Percentiles rank a stretch among this genome's conserved stretches.
Evolutionary conservation across 768 basidiomycete genomes (phyloP).

Genomic region (Lepiota venenata): DNA sequence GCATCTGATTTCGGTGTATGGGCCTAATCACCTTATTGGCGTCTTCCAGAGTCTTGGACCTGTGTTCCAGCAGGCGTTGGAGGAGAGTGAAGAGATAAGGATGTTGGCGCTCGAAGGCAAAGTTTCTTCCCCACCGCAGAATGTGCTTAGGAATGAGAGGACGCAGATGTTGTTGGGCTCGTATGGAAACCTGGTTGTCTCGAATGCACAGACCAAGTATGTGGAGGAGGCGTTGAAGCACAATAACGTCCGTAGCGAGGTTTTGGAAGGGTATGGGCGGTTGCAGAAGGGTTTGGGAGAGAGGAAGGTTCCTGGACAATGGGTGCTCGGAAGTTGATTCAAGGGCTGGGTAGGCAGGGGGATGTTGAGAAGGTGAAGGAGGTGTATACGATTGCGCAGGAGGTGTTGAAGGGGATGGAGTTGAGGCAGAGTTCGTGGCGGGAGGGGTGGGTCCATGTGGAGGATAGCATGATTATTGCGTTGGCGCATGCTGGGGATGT

Average conservation of each 20-base stretch:
- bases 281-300: slow-evolving; percentile 43
- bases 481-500: slow-evolving; percentile 79
- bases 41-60: slow-evolving; percentile 31
- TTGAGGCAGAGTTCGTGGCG: slow-evolving; percentile 14
- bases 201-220: slow-evolving; percentile 2
- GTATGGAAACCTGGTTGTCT: background rate
- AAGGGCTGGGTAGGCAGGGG: slow-evolving; percentile 59
- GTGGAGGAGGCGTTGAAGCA: slow-evolving; percentile 12
- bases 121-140: background rate
- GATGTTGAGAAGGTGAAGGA: slow-evolving; percentile 59
- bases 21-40: slow-evolving; percentile 19
- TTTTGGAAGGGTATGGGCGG: slow-evolving; percentile 38
- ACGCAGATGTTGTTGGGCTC: background rate
- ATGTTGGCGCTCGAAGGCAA: background rate
- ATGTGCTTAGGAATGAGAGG: background rate
- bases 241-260: background rate
- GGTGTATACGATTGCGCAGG: slow-evolving; percentile 69
- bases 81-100: slow-evolving; percentile 16
- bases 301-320: slow-evolving; percentile 48
- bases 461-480: slow-evolving; percentile 88
- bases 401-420: slow-evolving; percentile 45
- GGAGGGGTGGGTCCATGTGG: slow-evolving; percentile 72
- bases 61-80: slow-evolving; percentile 22
- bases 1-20: slow-evolving; percentile 5
- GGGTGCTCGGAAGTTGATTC: slow-evolving; percentile 59